Evolutionary conservation across 441 rosid species (phyloP), one percentile per base, ranked within the genome.

Genomic region (Corymbia calophylla): DNA sequence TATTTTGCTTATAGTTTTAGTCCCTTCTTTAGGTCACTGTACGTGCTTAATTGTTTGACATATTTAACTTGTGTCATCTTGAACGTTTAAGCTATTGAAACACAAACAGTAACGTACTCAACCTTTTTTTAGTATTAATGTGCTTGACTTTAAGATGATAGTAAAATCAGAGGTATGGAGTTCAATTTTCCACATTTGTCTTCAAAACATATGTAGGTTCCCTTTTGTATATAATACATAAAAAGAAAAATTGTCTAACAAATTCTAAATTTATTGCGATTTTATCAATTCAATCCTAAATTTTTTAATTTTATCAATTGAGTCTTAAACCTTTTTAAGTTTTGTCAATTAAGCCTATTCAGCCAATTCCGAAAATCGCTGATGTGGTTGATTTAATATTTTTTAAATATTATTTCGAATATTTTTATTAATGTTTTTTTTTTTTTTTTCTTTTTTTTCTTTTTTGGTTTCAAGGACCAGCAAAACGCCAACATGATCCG

Each of bases 321-420:
- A 39, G 6, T 39, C 44, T 39, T 39, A 39, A 39, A 39, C 44
- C 8, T 1, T 1, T 56, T 56, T 56, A 56, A 23, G 29, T 1
- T 56, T 23, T 56, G 14, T 25, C 29, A 56, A 5, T 56, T 56
- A 4, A 23, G 3, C 25, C 0, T 13, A 56, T 56, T 1, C 3
- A 0, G 25, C 0, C 14, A 56, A 56, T 9, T 2, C 10, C 6
- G 0, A 0, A 56, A 56, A 56, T 56, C 1, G 0, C 0, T 9
- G 0, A 0, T 3, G 1, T 56, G 3, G 44, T 39, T 39, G 44
- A 39, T 39, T 39, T 39, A 39, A 39, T 39, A 4, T 39, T 39
- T 39, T 39, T 39, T 4, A 39, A 39, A 39, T 39, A 39, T 39
- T 39, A 39, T 39, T 39, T 39, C 44, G 44, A 39, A 4, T 39